These are phyloP conservation scores for Trichaptum fuscoviolaceum DNA, from an alignment of 768 basidiomycete species.

Conservation along the genomic window DNA sequence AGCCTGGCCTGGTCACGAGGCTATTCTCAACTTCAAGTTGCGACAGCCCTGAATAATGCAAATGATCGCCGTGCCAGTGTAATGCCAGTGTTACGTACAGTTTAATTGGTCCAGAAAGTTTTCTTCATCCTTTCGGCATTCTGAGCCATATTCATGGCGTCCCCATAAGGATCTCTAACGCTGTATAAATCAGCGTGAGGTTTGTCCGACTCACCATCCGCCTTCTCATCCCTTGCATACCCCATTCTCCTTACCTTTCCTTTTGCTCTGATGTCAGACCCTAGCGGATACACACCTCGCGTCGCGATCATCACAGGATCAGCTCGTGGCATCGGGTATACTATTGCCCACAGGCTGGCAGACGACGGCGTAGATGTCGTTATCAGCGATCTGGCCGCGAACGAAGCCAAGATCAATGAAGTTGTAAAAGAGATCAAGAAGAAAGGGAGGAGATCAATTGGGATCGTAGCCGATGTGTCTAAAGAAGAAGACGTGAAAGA, in stretches of 20 bases:
- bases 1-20: no score
- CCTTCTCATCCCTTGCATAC: no score
- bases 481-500: slow-evolving; percentile 19
- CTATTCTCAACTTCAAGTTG: no score
- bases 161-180: no score
- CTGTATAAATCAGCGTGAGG: neutral
- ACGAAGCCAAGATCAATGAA: slow-evolving; percentile 7
- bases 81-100: no score
- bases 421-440: slow-evolving; percentile 18
- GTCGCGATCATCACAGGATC: slow-evolving; percentile 16
- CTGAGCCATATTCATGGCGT: no score
- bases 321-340: slow-evolving; percentile 14
- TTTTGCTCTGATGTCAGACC: neutral
- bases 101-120: no score
- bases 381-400: slow-evolving; percentile 12
- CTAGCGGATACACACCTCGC: slow-evolving; percentile 4
- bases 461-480: slow-evolving; percentile 20
- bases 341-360: slow-evolving; percentile 16
- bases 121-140: no score
- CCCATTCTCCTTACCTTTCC: no score
- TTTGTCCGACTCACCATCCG: no score
- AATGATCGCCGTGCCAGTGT: no score
- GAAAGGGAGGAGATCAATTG: slow-evolving; percentile 14
- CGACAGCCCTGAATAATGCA: no score
- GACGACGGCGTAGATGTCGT: slow-evolving; percentile 16